Percentiles rank a stretch among this genome's conserved stretches.
phyloP scores from a whole-genome alignment of 768 basidiomycete genomes.

The Dacryopinax primogenitus region DNA sequence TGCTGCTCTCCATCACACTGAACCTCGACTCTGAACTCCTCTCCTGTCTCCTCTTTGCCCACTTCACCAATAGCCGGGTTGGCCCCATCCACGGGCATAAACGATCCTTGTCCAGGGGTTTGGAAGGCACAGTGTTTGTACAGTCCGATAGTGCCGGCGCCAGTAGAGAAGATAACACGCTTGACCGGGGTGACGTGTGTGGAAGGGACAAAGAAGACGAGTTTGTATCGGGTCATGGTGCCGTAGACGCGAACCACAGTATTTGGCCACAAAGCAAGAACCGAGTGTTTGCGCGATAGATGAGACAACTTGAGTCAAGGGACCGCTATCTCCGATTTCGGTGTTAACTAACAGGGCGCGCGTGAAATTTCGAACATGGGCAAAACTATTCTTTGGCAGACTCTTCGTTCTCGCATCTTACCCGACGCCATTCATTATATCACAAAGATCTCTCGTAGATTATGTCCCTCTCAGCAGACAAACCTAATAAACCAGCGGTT shows the following conservation, averaged over 20 bases:
- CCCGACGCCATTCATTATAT: background rate
- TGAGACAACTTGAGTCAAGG: background rate
- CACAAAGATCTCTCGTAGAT: background rate
- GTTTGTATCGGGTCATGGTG: slow-evolving; percentile 31
- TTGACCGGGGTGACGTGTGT: slow-evolving; percentile 32
- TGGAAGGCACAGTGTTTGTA: slow-evolving; percentile 46
- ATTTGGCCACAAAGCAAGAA: no score
- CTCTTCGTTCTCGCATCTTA: background rate
- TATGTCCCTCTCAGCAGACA: background rate
- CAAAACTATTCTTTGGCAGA: background rate
- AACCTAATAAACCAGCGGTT: background rate
- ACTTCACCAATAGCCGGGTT: slow-evolving; percentile 35
- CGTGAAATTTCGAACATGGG: background rate
- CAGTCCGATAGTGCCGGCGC: slow-evolving; percentile 40
- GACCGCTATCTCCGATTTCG: background rate
- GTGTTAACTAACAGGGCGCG: no score
- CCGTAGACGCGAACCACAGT: no score
- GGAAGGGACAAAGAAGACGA: slow-evolving; percentile 42
- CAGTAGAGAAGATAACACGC: slow-evolving; percentile 35
- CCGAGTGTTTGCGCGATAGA: no score
- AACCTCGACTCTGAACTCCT: slow-evolving; percentile 44
- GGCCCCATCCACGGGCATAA: slow-evolving; percentile 32
- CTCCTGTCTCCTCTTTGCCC: slow-evolving; percentile 37
- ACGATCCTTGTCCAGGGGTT: slow-evolving; percentile 44
- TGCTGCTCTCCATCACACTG: slow-evolving; percentile 30